Evolutionary conservation across 1,284 basidiomycete genomes (phyloP).

Genomic region (Heliocybe sulcata): DNA sequence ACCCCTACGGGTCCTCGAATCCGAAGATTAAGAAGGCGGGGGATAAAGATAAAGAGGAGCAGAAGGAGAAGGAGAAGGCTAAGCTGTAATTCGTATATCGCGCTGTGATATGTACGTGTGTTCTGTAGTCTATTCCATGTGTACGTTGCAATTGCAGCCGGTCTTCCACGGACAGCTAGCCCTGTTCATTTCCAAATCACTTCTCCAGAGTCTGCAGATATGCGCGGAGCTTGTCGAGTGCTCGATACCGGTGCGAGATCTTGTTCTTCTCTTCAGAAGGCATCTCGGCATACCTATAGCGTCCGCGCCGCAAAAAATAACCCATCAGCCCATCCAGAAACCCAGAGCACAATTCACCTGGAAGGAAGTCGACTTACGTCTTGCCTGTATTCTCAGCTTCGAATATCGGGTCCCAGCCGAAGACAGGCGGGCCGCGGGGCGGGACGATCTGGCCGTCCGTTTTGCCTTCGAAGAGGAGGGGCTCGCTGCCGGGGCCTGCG

Average conservation of each 20-base stretch:
- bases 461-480: slow-evolving; percentile 87
- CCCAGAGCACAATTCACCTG: background rate
- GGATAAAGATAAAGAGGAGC: background rate
- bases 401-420: slow-evolving; percentile 92
- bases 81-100: background rate
- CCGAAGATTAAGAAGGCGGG: no score
- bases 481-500: slow-evolving; percentile 71
- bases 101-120: background rate
- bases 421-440: slow-evolving; percentile 70
- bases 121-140: background rate
- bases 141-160: no score
- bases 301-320: background rate
- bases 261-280: slow-evolving; percentile 76
- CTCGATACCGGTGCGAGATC: slow-evolving; percentile 87
- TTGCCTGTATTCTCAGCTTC: slow-evolving; percentile 69
- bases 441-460: slow-evolving; percentile 88
- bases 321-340: background rate
- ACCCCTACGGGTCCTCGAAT: slow-evolving; percentile 5
- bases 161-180: no score
- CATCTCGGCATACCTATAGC: slow-evolving; percentile 99
- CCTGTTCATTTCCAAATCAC: no score
- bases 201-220: slow-evolving; percentile 42
- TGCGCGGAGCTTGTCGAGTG: slow-evolving; percentile 73
- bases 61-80: background rate
- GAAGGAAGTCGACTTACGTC: slow-evolving; percentile 49